Base-by-base conservation (phyloP, 2,329 filamentous ascomycete species). In the Teratosphaeriaceae sp. region DNA sequence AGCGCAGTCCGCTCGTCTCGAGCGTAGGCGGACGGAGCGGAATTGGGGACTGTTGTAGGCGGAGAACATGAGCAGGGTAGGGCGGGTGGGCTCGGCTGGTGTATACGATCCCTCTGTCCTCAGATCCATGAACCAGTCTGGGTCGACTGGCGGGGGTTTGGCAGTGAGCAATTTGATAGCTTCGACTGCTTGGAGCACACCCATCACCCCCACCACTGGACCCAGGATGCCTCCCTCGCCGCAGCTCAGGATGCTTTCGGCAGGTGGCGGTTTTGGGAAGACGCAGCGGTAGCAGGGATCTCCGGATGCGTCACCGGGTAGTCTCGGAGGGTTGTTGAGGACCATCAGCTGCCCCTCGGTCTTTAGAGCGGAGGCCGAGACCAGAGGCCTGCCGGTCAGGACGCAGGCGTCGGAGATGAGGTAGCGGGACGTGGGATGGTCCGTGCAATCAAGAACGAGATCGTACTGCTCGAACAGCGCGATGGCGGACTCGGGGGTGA, bases 281-380 rank as follows among this genome's bases (percentile, higher is more conserved):
- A 97, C 78, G 59, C 92, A 98, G 31, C 92, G 77, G 65, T 98
- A 98, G 65, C 92, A 98, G 0, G 90, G 89, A 0, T 88, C 85
- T 24, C 84, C 82, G 0, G 67, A 58, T 2, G 60, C 42, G 39
- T 78, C 65, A 1, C 81, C 82, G 8, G 74, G 71, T 2, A 77
- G 69, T 6, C 72, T 68, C 1, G 87, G 78, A 1, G 89, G 89
- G 46, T 82, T 80, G 64, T 97, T 96, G 40, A 97, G 74, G 0
- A 94, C 78, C 54, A 94, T 85, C 3, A 97, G 74, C 65, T 97
- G 90, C 2, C 92, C 92, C 44, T 95, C 89, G 0, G 84, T 88
- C 15, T 87, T 81, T 19, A 97, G 75, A 0, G 92, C 90, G 0
- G 89, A 94, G 1, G 90, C 92, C 2, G 88, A 95, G 11, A 97